phyloP scores from a whole-genome alignment of 768 basidiomycete genomes.

The Suillus hirtellus region DNA sequence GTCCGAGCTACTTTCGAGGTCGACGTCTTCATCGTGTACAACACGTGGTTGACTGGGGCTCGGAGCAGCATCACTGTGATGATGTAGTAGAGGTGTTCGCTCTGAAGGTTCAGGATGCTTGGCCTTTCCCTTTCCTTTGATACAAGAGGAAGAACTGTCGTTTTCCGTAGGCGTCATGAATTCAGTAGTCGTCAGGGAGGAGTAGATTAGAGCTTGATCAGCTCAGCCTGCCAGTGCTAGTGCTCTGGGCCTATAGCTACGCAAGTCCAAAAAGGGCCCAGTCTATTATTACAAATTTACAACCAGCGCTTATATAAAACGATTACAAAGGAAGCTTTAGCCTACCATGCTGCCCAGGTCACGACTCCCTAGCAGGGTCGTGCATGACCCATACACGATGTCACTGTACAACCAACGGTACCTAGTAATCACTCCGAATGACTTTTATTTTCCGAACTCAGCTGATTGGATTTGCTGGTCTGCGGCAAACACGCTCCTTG shows the following conservation, averaged over 20 bases:
- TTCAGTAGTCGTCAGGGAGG: conserved; percentile 13
- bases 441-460: no score
- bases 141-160: conserved; percentile 15
- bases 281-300: background rate
- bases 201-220: background rate
- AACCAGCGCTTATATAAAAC: background rate
- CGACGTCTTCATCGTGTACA: conserved; percentile 18
- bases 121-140: conserved; percentile 31
- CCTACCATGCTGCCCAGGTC: no score
- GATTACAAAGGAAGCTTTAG: no score
- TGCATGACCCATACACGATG: no score
- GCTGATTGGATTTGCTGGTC: conserved; percentile 16
- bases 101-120: conserved; percentile 27
- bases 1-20: conserved; percentile 22
- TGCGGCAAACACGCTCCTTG: conserved; percentile 27
- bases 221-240: no score
- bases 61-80: conserved; percentile 19
- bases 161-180: conserved; percentile 23
- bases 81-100: conserved; percentile 29
- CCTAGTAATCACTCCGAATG: no score
- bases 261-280: background rate
- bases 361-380: no score
- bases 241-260: background rate
- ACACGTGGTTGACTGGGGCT: conserved; percentile 22
- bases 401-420: no score